A percentile compares a stretch with the other conserved stretches of the same genome.
phyloP scores from a whole-genome alignment of 2,329 filamentous ascomycete genomes.

The Colletotrichum liriopes region DNA sequence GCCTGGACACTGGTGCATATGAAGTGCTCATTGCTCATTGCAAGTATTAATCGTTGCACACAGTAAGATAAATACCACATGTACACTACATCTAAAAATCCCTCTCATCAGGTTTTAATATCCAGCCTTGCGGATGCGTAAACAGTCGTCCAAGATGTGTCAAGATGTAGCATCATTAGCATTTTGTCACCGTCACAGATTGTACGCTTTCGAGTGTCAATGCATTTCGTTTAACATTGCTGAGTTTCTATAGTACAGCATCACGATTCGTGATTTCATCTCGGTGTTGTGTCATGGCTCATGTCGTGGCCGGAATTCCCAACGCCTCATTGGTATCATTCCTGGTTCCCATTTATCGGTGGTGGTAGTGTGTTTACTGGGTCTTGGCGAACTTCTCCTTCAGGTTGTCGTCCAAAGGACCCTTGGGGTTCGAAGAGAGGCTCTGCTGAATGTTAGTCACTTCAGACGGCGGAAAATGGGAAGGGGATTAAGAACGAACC shows the following conservation, averaged over 20 bases:
- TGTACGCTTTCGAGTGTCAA: background rate
- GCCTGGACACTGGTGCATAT: too few relatives aligned
- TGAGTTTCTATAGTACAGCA: constrained; percentile 18
- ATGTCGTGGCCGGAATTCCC: background rate
- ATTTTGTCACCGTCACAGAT: too few relatives aligned
- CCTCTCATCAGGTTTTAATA: too few relatives aligned
- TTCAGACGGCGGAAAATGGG: background rate
- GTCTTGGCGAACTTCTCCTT: constrained; percentile 74
- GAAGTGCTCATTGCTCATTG: too few relatives aligned
- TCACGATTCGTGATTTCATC: constrained; percentile 19
- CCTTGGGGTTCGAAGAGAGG: constrained; percentile 77
- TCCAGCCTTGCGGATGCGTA: too few relatives aligned
- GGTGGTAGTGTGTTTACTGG: background rate
- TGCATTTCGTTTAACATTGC: background rate
- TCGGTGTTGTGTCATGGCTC: constrained; percentile 14
- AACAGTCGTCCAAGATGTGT: too few relatives aligned
- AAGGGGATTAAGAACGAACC: constrained; percentile 52
- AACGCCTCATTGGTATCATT: constrained; percentile 24
- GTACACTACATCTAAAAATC: too few relatives aligned
- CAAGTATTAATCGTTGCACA: too few relatives aligned
- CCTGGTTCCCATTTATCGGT: too few relatives aligned
- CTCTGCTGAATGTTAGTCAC: constrained; percentile 53
- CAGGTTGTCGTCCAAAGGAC: constrained; percentile 72
- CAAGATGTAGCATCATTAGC: too few relatives aligned
- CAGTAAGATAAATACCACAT: too few relatives aligned